phyloP scores from a whole-genome alignment of 257 asterid species.

The Gentiana macrophylla region DNA sequence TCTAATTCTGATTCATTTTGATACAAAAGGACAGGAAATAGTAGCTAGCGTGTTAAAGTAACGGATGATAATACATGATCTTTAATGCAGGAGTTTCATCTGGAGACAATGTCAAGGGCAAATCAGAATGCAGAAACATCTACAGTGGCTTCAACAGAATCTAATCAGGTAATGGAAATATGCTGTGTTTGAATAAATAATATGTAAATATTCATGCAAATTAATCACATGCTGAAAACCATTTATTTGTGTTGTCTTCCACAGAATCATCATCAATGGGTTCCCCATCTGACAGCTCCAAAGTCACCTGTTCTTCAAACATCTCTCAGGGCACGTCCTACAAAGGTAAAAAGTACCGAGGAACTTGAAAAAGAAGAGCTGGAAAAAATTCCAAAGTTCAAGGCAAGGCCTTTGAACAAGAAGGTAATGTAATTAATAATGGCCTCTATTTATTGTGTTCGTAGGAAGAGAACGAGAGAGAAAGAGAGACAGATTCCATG shows the following conservation, averaged over 20 bases:
- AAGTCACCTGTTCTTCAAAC: conserved; percentile 80
- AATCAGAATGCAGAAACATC: conserved; percentile 58
- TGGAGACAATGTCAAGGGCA: conserved; percentile 88
- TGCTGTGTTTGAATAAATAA: neutral
- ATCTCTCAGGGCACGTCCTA: conserved; percentile 74
- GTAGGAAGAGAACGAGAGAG: neutral
- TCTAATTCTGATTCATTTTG: neutral
- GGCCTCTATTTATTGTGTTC: neutral
- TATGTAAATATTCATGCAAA: no score
- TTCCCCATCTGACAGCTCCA: conserved; percentile 69
- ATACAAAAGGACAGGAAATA: neutral
- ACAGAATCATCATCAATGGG: conserved; percentile 65
- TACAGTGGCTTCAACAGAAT: conserved; percentile 50
- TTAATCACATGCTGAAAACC: neutral
- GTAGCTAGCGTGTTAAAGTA: neutral
- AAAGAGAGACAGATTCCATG: neutral
- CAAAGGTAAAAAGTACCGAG: conserved; percentile 50
- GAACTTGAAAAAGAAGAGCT: conserved; percentile 72
- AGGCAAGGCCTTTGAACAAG: conserved; percentile 81
- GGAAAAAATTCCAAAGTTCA: conserved; percentile 71
- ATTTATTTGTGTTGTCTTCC: neutral
- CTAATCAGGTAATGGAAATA: conserved; percentile 30
- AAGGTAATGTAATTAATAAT: conserved; percentile 32
- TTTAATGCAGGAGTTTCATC: conserved; percentile 67
- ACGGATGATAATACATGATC: neutral